A percentile compares a stretch with the other conserved stretches of the same genome.
These are phyloP conservation scores for Anaeromyces robustus DNA, from an alignment of 192 early-diverging fungal species.

Conservation along the genomic window DNA sequence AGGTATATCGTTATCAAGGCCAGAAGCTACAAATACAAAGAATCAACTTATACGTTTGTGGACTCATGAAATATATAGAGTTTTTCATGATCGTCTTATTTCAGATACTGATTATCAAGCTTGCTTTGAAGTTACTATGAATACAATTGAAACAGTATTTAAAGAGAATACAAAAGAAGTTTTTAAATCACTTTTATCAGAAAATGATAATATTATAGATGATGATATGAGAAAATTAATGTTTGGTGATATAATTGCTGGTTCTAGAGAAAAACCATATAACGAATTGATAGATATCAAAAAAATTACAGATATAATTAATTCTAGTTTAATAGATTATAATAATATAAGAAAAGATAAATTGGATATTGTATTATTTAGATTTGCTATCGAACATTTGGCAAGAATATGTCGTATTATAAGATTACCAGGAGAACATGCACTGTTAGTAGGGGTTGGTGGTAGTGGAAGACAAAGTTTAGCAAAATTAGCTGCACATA, in stretches of 20 bases:
- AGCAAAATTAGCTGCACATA: conserved; percentile 31
- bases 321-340: conserved; percentile 28
- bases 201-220: background rate
- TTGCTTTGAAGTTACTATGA: conserved; percentile 21
- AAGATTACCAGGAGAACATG: conserved; percentile 37
- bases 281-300: conserved; percentile 29
- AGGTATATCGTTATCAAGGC: conserved; percentile 23
- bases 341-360: conserved; percentile 46
- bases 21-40: conserved; percentile 17
- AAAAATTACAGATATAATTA: conserved; percentile 27
- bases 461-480: conserved; percentile 42
- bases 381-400: conserved; percentile 29
- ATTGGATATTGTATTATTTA: conserved; percentile 38
- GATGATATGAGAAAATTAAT: conserved; percentile 32
- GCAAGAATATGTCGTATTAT: conserved; percentile 35
- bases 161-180: conserved; percentile 24
- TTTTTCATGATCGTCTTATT: conserved; percentile 38
- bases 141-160: conserved; percentile 21
- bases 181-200: conserved; percentile 7
- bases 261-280: conserved; percentile 16
- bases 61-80: conserved; percentile 39
- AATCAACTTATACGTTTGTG: conserved; percentile 33
- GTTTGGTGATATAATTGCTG: conserved; percentile 32
- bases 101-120: conserved; percentile 32
- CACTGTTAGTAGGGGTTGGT: conserved; percentile 37